A percentile compares a stretch with the other conserved stretches of the same genome.
Conservation (phyloP, 495 filamentous ascomycete species). For the Amorphotheca resinae region DNA sequence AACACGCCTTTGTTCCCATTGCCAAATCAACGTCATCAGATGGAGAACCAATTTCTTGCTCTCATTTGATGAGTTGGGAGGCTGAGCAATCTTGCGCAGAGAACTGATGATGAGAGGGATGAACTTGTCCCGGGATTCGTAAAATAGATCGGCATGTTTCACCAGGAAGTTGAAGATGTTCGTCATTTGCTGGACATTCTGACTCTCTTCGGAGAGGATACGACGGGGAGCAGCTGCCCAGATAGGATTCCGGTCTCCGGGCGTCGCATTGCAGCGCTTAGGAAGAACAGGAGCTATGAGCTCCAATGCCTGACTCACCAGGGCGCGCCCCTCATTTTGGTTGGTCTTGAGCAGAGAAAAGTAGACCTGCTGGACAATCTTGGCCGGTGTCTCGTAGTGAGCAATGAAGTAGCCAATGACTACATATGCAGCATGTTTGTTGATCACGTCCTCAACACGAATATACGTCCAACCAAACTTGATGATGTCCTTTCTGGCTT, state of each 20-base stretch:
- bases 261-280: slow-evolving; percentile 44
- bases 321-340: slow-evolving; percentile 82
- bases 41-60: slow-evolving; percentile 85
- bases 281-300: slow-evolving; percentile 85
- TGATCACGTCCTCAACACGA: slow-evolving; percentile 92
- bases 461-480: slow-evolving; percentile 99
- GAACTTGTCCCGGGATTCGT: slow-evolving; percentile 85
- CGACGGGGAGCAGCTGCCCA: slow-evolving; percentile 89
- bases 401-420: slow-evolving; percentile 96
- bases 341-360: slow-evolving; percentile 81
- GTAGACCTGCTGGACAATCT: slow-evolving; percentile 93
- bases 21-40: slow-evolving; percentile 77
- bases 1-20: slow-evolving; percentile 79
- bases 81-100: slow-evolving; percentile 73
- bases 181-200: slow-evolving; percentile 90
- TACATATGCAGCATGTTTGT: slow-evolving; percentile 96
- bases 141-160: slow-evolving; percentile 83
- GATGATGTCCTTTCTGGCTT: slow-evolving; percentile 94
- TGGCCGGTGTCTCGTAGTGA: slow-evolving; percentile 89
- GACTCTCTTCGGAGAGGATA: slow-evolving; percentile 89
- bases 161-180: slow-evolving; percentile 97
- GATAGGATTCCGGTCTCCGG: slow-evolving; percentile 43
- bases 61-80: slow-evolving; percentile 79
- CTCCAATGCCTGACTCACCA: slow-evolving; percentile 90
- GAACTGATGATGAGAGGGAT: slow-evolving; percentile 78